Base-by-base conservation (phyloP, 1,284 basidiomycete genomes). In the Cutaneotrichosporon cavernicola region DNA sequence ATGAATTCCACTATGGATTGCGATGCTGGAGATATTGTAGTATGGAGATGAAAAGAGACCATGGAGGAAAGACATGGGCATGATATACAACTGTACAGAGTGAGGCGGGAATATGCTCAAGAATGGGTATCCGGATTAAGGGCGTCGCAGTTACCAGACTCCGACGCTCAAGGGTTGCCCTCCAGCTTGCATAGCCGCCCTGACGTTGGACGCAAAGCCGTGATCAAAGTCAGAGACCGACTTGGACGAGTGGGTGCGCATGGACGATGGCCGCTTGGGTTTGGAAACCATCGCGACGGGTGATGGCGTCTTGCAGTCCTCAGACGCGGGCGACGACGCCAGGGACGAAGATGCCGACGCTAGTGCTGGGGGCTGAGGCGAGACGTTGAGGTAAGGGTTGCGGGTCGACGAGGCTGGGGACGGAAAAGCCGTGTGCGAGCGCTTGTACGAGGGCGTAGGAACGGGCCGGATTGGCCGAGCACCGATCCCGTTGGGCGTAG, bases 221-320 rank as follows among this genome's bases (percentile, higher is more conserved):
- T 60, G 61, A n/a, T 65, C 61, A 18, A 62, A 58, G 43, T 67
- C 66, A 52, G 56, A 61, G n/a, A 62, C 62, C 32, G 57, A 56
- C 46, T 65, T 59, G 57, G 56, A 32, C 55, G 52, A 30, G 62
- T 52, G 55, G 46, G 57, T 34, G 47, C 47, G 58, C 58, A 56
- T 56, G 36, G 58, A 34, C 13, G 58, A 18, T 26, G 62, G 56
- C 26, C 65, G 65, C 62, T 67, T 65, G 32, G 58, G 58, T 59
- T 65, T 62, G 36, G 50, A 30, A 18, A 56, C 70, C 21, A 76
- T 61, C 10, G 76, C 71, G 32, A 80, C 70, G 6, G 78, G 78
- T 13, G 75, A 76, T 9, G 78, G 78, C 8, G 78, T 80, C 67
- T 77, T 78, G 70, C 78, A 80, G 66, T 80, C 76, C 60, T 80